phyloP scores from a whole-genome alignment of 108 stramenopile genomes.

The Skeletonema marinoi region DNA sequence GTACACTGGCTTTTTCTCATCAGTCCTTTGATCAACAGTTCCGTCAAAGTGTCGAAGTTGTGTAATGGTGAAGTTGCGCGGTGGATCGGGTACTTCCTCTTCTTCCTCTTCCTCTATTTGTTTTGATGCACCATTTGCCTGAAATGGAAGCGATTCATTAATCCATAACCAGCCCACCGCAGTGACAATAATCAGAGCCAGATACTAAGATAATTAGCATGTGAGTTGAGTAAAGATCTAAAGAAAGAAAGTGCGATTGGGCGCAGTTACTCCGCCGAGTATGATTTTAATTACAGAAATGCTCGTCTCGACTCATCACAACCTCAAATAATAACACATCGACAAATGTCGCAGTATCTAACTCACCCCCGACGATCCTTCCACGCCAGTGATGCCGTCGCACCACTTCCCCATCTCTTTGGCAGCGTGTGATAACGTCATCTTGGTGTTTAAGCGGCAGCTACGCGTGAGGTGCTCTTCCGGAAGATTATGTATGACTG shows the following conservation, averaged over 20 bases:
- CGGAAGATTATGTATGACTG: no score
- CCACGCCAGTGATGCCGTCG: conserved; percentile 43
- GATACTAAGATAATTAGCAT: conserved; percentile 33
- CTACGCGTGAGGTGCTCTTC: background rate
- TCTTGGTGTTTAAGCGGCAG: background rate
- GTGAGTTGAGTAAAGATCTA: conserved; percentile 4
- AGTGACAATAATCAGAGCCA: conserved; percentile 35
- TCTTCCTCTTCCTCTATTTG: conserved; percentile 48
- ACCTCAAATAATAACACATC: background rate
- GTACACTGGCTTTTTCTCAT: conserved; percentile 89
- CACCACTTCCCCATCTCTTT: conserved; percentile 49
- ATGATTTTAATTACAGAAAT: background rate
- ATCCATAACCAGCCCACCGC: conserved; percentile 40
- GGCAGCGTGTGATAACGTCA: conserved; percentile 43
- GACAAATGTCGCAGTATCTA: background rate
- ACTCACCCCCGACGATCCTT: conserved; percentile 48
- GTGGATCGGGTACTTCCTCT: conserved; percentile 66
- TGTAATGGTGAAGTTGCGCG: conserved; percentile 82
- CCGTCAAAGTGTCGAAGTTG: conserved; percentile 85
- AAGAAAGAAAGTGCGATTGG: background rate
- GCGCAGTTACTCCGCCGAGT: background rate
- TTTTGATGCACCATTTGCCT: conserved; percentile 36
- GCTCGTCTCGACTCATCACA: background rate
- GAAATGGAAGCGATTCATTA: conserved; percentile 29
- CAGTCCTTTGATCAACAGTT: conserved; percentile 58